Base-by-base conservation (phyloP, 2,329 filamentous ascomycete genomes). In the Leptographium procerum region DNA sequence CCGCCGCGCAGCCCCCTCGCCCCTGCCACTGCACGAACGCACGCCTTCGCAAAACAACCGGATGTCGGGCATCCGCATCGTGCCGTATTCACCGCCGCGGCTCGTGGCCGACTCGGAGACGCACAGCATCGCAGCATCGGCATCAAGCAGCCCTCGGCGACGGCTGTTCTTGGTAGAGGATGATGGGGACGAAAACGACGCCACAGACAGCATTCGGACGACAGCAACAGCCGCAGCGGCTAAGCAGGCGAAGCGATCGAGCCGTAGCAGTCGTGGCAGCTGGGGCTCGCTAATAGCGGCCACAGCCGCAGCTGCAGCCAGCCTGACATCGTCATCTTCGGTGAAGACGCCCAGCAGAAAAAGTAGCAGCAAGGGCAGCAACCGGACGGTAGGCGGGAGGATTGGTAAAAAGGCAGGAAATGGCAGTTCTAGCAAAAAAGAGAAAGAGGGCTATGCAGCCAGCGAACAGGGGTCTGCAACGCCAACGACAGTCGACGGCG, bases 11-110 rank as follows among this genome's bases (percentile, higher is more conserved):
- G 47, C 26, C 4, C 26, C 47, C 14, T 29, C 47, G 24, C 65
- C 68, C 63, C 70, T 64, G 63, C 72, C 73, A 45, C 67, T 73
- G 57, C 69, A 72, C 61, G 71, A 75, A 65, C 71, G 71, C 57
- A 70, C 71, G 43, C 69, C 69, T 33, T 74, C 75, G 61, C 71
- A 75, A 64, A 72, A 69, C 64, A 76, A 72, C 63, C 67, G 66
- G 47, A 68, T 71, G 48, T 70, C 71, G 60, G 62, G 52, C 29
- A 78, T 79, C 64, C 75, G 77, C 55, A 64, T 79, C 58, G 77
- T 79, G 55, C 75, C 76, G 24, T 78, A 78, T 63, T 74, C 75
- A 26, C 76, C 76, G 51, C 74, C 75, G 9, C 71, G 72, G 54
- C 68, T 69, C 52, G 69, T 70, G 54, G 52, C 59, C 34, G 64